phyloP scores from a whole-genome alignment of 2,329 filamentous ascomycete species.

The Alternaria sp. region DNA sequence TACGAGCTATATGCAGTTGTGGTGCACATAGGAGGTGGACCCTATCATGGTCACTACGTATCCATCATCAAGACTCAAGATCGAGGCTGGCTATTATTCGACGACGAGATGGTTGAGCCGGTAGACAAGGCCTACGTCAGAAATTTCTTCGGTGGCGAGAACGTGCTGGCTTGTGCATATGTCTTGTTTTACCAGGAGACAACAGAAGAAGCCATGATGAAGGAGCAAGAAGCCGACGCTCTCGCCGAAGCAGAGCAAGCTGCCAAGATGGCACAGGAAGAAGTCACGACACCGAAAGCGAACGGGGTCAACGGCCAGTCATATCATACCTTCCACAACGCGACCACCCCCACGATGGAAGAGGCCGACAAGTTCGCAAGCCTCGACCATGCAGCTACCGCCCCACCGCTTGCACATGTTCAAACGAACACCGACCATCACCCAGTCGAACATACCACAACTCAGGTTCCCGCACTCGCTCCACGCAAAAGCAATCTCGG shows the following conservation, averaged over 20 bases:
- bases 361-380: slow-evolving; percentile 59
- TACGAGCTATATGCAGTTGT: slow-evolving; percentile 98
- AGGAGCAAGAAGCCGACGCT: slow-evolving; percentile 84
- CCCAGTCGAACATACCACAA: slow-evolving; percentile 41
- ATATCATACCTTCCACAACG: slow-evolving; percentile 40
- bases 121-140: slow-evolving; percentile 95
- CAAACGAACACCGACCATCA: slow-evolving; percentile 35
- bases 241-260: slow-evolving; percentile 49
- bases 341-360: slow-evolving; percentile 51
- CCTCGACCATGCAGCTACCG: slow-evolving; percentile 71
- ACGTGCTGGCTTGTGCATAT: slow-evolving; percentile 89
- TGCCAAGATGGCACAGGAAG: slow-evolving; percentile 60
- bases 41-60: slow-evolving; percentile 97
- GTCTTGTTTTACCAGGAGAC: slow-evolving; percentile 98
- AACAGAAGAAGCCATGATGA: slow-evolving; percentile 69
- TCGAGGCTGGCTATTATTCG: slow-evolving; percentile 92
- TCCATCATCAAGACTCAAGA: slow-evolving; percentile 98
- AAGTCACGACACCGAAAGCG: slow-evolving; percentile 59
- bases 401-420: slow-evolving; percentile 54
- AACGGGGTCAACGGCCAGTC: slow-evolving; percentile 49
- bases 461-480: slow-evolving; percentile 44
- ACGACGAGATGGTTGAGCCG: slow-evolving; percentile 98
- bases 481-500: slow-evolving; percentile 40
- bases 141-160: slow-evolving; percentile 93
- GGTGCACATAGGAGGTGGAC: slow-evolving; percentile 94